Base-by-base conservation (phyloP, 352 stramenopile species). In the Phytophthora litchii region DNA sequence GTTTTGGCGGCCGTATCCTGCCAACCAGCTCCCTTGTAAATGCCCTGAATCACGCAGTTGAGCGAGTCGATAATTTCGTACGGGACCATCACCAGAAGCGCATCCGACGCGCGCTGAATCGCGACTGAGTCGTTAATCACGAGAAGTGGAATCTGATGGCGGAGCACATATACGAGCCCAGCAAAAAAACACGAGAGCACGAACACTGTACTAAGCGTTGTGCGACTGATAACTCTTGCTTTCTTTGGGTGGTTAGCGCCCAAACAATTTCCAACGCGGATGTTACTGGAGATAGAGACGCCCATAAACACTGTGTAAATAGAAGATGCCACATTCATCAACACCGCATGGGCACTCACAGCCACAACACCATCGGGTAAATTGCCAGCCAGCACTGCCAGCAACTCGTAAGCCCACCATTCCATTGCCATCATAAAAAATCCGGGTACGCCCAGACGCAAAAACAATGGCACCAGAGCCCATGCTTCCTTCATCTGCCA, bases 351-450 rank as follows among this genome's bases (percentile, higher is more conserved):
- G 10, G 82, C 75, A 34, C 83, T 89, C 42, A 95, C 82, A 12
- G 69, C 76, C 21, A 94, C 74, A 9, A 94, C 76, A 6, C 77
- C 81, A 51, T 92, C 70, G 0, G 80, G 83, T 0, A 94, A 64
- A 1, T 90, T 68, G 2, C 83, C 86, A 7, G 83, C 86, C 19
- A 94, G 40, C 5, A 94, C 54, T 8, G 83, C 76, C 9, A 94
- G 67, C 4, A 88, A 29, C 54, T 92, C 84, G 55, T 91, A 93
- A 7, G 86, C 83, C 77, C 78, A 89, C 86, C 86, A 93, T 63
- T 89, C 76, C 62, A 95, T 84, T 16, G 71, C 59, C 46, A 95
- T 66, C 74, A 92, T 88, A 0, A 76, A 34, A 27, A 91, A 64
- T 7, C 68, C 69, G 1, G 82, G 72, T 0, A 89, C 31, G 0